phyloP scores from a whole-genome alignment of 164 flowering plant species.

The Paratinospora sagittata region DNA sequence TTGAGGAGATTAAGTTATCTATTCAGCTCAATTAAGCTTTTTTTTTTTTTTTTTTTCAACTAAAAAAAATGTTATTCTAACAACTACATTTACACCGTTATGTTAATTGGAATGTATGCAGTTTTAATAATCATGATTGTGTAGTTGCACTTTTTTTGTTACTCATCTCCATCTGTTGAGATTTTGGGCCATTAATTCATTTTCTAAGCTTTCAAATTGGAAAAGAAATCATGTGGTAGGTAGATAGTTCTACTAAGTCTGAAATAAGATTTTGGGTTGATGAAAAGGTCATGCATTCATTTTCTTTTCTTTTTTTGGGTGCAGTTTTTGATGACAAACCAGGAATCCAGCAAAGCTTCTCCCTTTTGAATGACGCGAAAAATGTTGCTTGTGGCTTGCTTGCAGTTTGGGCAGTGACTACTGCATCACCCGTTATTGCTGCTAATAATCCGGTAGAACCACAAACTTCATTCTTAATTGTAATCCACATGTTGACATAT shows the following conservation, averaged over 20 bases:
- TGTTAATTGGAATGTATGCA: too few species aligned
- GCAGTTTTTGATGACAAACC: conserved; percentile 25
- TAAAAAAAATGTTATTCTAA: too few species aligned
- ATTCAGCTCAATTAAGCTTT: neutral
- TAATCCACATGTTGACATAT: neutral
- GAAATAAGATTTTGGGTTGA: neutral
- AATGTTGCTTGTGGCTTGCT: conserved; percentile 66
- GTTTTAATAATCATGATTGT: too few species aligned
- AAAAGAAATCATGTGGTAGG: too few species aligned
- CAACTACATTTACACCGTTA: too few species aligned
- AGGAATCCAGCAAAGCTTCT: conserved; percentile 20
- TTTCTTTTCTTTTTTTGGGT: conserved; percentile 7
- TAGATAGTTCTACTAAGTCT: neutral
- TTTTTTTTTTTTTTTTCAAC: too few species aligned
- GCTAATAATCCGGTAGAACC: conserved; percentile 59
- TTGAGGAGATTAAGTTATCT: too few species aligned
- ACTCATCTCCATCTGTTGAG: too few species aligned
- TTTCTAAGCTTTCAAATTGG: too few species aligned
- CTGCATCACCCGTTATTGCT: conserved; percentile 76
- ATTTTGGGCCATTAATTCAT: too few species aligned
- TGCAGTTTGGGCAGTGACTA: conserved; percentile 68
- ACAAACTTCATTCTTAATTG: neutral
- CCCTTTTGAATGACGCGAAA: conserved; percentile 36
- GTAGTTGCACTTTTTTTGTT: too few species aligned
- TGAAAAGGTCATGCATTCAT: conserved; percentile 3